Base-by-base conservation (phyloP, 192 early-diverging fungal species). In the Coemansia pectinata region DNA sequence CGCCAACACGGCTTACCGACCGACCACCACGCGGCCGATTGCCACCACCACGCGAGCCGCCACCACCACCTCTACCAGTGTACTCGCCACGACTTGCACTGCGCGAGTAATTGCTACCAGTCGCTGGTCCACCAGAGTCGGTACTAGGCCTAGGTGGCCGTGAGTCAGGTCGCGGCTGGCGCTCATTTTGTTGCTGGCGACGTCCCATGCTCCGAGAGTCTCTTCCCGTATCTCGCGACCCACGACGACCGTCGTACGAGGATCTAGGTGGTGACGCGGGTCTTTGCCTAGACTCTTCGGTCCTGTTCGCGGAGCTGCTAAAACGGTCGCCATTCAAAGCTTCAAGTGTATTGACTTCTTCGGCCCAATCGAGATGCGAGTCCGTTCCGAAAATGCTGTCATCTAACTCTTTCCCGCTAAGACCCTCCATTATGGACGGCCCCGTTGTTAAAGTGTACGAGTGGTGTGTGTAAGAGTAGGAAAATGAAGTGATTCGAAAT, bases 381-480 rank as follows among this genome's bases (percentile, higher is more conserved):
- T 77, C 75, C 36, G 71, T 74, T 44, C 69, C 69, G 66, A 83
- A 83, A 62, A 83, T 71, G 72, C 80, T 83, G 69, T 83, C 80
- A 66, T 83, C 80, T 63, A 83, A 53, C 44, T 77, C 80, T 59
- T 83, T 68, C 14, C 65, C 72, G 34, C 69, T 68, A 59, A 74
- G 62, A n/a, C 72, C 38, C 61, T 69, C 79, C 80, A 83, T 83
- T 70, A 50, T 55, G 38, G n/a, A 62, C 44, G 8, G 63, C 52
- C 52, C 52, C 21, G 23, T 55, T 55, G 23, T 10, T 10, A 50
- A 29, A 12, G 27, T 55, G 27, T 27, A n/a, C 21, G 48, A 50
- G 48, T 5, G 52, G 47, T 10, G 21, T 7, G 47, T 50, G 8
- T 50, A 50, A 50, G 1, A 50, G 47, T 19, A 50, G n/a, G n/a